Base-by-base conservation (phyloP, 345 rosid species). In the Arabidopsis arenosa region DNA sequence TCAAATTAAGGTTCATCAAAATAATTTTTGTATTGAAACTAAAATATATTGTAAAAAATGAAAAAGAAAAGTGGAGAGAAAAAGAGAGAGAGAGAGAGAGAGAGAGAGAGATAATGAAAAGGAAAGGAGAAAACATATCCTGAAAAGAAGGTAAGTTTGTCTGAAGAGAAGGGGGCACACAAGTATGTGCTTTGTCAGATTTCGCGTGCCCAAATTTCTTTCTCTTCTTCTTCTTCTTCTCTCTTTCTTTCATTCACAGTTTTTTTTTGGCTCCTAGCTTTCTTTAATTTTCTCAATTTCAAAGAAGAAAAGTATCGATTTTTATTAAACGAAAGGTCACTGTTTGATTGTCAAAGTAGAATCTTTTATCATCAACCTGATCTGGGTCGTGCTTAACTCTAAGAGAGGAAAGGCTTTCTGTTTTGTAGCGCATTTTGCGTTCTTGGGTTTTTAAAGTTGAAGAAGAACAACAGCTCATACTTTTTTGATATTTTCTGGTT, bases 381-480 rank as follows among this genome's bases (percentile, higher is more conserved):
- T 76, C 43, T 68, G 14, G 79, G 36, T 67, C 37, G 54, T 57
- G 61, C 53, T 15, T 64, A 14, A 11, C 59, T 66, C 66, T 28
- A 36, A 55, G 57, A 76, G 39, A 49, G 11, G 26, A 40, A 60
- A 28, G 4, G 57, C 17, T 15, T 62, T 76, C 62, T 71, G 55
- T 13, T 45, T 32, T 14, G 43, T 66, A 75, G 79, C 67, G 66
- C 66, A 66, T 36, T 62, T 67, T 21, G 30, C 47, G 75, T 76
- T 76, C 58, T 41, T 63, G 57, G 58, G 79, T 81, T 28, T 23
- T 81, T 79, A 77, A 83, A 82, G 83, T 74, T 75, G 59, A 82
- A 79, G 56, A 82, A 79, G 52, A 80, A 49, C 84, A 80, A 40
- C 84, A 83, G 76, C 87, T 75, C 84, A 84, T 83, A 64, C 79